Evolutionary conservation across 2,329 filamentous ascomycete species (phyloP).

Genomic region (Didymella sp.): DNA sequence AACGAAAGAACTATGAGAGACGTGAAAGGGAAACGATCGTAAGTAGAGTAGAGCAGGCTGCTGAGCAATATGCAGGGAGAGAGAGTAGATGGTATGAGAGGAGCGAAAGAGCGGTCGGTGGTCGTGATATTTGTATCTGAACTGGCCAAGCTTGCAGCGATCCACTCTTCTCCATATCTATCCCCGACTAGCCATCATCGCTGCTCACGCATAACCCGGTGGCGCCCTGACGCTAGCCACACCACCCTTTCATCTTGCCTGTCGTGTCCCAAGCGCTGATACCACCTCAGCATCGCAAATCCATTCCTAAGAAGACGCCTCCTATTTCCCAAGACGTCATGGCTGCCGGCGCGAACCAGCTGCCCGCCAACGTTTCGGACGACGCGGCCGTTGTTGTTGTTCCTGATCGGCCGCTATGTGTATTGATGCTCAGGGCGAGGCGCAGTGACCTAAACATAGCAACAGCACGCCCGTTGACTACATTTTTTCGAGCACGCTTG

Average conservation of each 20-base stretch:
- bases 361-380: constrained; percentile 24
- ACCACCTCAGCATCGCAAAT: constrained; percentile 23
- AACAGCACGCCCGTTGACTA: constrained; percentile 34
- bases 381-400: constrained; percentile 30
- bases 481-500: constrained; percentile 24
- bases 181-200: constrained; percentile 38
- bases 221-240: constrained; percentile 27
- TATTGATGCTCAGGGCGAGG: constrained; percentile 34
- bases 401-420: constrained; percentile 43
- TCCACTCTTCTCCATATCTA: constrained; percentile 36
- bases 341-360: constrained; percentile 19
- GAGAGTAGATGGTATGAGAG: constrained; percentile 34
- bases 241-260: constrained; percentile 25
- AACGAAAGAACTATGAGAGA: constrained; percentile 35
- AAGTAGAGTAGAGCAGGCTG: constrained; percentile 23
- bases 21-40: constrained; percentile 41
- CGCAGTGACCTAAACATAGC: constrained; percentile 48
- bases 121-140: constrained; percentile 48
- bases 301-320: constrained; percentile 26
- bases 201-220: constrained; percentile 35
- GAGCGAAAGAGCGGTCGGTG: constrained; percentile 47
- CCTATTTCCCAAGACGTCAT: constrained; percentile 41
- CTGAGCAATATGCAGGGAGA: constrained; percentile 26
- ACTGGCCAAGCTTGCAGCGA: constrained; percentile 37
- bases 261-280: constrained; percentile 20